Evolutionary conservation across 805 yeast species (phyloP).

Genomic region (Candida gorgasii): DNA sequence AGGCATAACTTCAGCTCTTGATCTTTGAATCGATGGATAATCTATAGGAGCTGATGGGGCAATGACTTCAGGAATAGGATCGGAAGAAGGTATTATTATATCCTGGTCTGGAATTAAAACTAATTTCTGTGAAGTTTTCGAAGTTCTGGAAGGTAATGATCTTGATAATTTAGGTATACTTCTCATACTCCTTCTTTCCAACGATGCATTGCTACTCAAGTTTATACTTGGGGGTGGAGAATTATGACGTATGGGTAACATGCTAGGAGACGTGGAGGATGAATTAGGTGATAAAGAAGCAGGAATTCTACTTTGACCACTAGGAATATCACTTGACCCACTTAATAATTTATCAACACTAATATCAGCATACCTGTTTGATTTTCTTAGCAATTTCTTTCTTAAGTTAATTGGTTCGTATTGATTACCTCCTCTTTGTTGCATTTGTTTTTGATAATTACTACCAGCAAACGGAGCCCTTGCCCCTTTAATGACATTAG

Average conservation of each 20-base stretch:
- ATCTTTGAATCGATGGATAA: constrained; percentile 35
- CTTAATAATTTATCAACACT: constrained; percentile 79
- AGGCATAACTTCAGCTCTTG: constrained; percentile 58
- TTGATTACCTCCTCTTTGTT: constrained; percentile 15
- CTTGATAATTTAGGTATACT: constrained; percentile 53
- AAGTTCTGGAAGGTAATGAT: constrained; percentile 69
- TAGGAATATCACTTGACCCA: constrained; percentile 84
- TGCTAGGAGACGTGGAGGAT: constrained; percentile 16
- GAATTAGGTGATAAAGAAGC: constrained; percentile 7
- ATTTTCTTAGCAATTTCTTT: constrained; percentile 28
- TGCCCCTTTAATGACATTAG: constrained; percentile 48
- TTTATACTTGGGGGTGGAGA: constrained; percentile 22
- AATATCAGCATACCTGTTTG: constrained; percentile 65
- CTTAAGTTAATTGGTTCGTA: constrained; percentile 19
- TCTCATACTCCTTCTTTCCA: constrained; percentile 29
- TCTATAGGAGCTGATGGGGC: constrained; percentile 16
- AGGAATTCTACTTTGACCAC: constrained; percentile 61
- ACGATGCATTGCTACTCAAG: constrained; percentile 13
- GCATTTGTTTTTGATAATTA: constrained; percentile 41
- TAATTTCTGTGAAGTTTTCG: constrained; percentile 81
- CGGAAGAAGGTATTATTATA: constrained; percentile 11
- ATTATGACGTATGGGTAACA: constrained; percentile 2
- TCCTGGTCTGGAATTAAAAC: constrained; percentile 76
- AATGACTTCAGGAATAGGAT: constrained; percentile 15
- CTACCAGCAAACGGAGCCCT: constrained; percentile 83